Evolutionary conservation across 306 rosid genomes (phyloP).

Genomic region (Sphenostylis stenocarpa): DNA sequence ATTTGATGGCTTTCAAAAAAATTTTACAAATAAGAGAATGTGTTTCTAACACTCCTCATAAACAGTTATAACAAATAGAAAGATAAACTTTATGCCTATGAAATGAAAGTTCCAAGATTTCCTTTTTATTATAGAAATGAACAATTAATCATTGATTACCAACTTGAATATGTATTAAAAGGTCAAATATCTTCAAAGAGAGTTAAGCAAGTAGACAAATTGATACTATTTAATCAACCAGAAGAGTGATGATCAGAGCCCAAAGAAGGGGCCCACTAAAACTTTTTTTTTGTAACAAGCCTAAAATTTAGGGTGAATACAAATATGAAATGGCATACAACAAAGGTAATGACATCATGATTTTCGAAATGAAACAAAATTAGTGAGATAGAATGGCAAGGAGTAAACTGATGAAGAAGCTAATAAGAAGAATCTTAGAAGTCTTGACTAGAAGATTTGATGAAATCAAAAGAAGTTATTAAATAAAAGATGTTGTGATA

Average conservation of each 20-base stretch:
- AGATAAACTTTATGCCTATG: slow-evolving; percentile 1
- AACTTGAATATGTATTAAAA: slow-evolving; percentile 2
- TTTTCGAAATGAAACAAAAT: slow-evolving; percentile 15
- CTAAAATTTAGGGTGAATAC: neutral
- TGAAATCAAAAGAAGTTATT: too few relatives aligned
- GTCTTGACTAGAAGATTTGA: too few relatives aligned
- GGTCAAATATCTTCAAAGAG: neutral
- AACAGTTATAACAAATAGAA: neutral
- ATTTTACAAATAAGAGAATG: neutral
- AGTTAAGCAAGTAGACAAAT: slow-evolving; percentile 10
- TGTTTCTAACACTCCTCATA: neutral
- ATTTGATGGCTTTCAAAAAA: neutral
- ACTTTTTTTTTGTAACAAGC: neutral
- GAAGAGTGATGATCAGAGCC: slow-evolving; percentile 12
- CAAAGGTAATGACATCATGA: neutral
- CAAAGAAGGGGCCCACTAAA: neutral
- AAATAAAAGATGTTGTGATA: too few relatives aligned
- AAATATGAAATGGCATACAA: neutral
- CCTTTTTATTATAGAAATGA: neutral
- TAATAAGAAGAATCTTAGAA: too few relatives aligned
- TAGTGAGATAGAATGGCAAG: neutral
- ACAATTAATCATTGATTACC: neutral
- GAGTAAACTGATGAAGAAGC: too few relatives aligned
- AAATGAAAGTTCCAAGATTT: neutral
- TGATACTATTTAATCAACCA: neutral